Evolutionary conservation across 1,139 yeast species (phyloP).

Genomic region (Lizanozyma gosingica): DNA sequence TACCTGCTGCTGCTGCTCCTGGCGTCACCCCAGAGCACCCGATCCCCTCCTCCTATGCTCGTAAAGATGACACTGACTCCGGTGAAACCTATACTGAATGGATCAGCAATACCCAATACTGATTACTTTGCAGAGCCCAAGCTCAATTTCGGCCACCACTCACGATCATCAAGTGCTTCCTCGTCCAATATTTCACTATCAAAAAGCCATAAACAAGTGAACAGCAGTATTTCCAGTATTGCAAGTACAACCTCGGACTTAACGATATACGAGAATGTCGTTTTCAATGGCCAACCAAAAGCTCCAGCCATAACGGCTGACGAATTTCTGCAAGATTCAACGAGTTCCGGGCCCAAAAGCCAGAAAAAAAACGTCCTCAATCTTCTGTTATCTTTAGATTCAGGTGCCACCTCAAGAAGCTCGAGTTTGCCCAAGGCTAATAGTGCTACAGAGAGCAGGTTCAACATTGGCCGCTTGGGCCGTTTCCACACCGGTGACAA

Average conservation of each 20-base stretch:
- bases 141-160: not conserved
- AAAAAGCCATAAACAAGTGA: not conserved
- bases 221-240: not conserved
- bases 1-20: not conserved
- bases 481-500: not conserved
- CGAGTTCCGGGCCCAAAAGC: too few relatives aligned
- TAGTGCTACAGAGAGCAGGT: not conserved
- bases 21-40: not conserved
- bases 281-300: not conserved
- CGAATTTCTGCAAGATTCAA: not conserved
- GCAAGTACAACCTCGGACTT: not conserved
- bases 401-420: not conserved
- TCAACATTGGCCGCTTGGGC: not conserved
- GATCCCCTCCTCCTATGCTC: not conserved
- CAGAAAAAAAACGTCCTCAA: not conserved
- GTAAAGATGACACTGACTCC: too few relatives aligned
- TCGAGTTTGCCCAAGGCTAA: not conserved
- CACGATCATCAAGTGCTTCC: not conserved
- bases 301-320: not conserved
- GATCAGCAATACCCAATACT: not conserved
- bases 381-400: not conserved
- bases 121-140: not conserved
- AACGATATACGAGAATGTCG: not conserved
- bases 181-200: not conserved
- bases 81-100: not conserved